phyloP scores from a whole-genome alignment of 768 basidiomycete species.

The Mycena leptocephala region DNA sequence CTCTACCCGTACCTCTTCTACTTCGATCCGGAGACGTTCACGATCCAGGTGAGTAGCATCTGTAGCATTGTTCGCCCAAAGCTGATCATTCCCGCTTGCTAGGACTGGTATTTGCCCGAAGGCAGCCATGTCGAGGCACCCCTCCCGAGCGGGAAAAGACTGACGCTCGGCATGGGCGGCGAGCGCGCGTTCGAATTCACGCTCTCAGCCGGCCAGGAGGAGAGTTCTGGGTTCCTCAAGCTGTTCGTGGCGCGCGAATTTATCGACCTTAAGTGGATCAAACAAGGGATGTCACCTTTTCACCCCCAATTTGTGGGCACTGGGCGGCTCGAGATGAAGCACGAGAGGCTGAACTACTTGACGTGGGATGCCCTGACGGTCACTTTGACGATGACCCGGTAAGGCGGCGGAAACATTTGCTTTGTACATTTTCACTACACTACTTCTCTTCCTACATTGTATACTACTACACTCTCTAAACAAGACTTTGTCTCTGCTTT shows the following conservation, averaged over 20 bases:
- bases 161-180: slow-evolving; percentile 5
- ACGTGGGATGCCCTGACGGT: slow-evolving; percentile 8
- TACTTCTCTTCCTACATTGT: no score
- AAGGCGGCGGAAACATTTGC: not conserved
- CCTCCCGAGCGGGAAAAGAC: not conserved
- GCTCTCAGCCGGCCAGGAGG: not conserved
- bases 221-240: slow-evolving; percentile 58
- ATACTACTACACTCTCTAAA: no score
- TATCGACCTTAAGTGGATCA: slow-evolving; percentile 57
- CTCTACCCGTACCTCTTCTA: slow-evolving; percentile 19
- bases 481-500: no score
- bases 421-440: not conserved
- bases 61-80: not conserved
- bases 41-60: slow-evolving; percentile 2
- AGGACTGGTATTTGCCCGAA: not conserved
- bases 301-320: not conserved
- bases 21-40: slow-evolving; percentile 17
- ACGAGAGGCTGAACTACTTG: not conserved
- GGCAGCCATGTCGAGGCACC: not conserved
- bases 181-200: not conserved
- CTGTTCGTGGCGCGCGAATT: slow-evolving; percentile 63
- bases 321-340: not conserved
- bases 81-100: not conserved
- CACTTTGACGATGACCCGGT: not conserved
- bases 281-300: slow-evolving; percentile 44